Evolutionary conservation across 495 filamentous ascomycete species (phyloP).

Genomic region (Penicillium malachiteum): DNA sequence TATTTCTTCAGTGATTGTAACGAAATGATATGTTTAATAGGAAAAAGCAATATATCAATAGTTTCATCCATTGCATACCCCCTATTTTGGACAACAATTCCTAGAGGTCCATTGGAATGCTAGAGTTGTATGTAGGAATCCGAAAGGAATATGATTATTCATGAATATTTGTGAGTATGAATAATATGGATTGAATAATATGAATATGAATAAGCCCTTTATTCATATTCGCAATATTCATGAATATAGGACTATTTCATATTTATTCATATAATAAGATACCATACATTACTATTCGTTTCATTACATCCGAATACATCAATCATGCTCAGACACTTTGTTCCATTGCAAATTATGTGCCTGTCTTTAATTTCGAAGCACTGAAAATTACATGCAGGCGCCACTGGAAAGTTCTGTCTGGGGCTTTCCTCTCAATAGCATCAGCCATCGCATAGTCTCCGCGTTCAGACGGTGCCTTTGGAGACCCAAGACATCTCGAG

Average conservation of each 20-base stretch:
- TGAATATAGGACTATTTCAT: constrained; percentile 10
- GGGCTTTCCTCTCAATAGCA: constrained; percentile 11
- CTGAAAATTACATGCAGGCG: constrained; percentile 7
- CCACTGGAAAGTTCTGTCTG: background rate
- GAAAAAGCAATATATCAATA: no score
- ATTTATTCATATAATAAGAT: constrained; percentile 10
- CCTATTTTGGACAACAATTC: no score
- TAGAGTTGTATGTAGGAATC: no score
- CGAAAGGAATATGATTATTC: no score
- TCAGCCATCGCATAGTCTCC: constrained; percentile 18
- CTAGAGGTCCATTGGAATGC: no score
- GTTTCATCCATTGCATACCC: no score
- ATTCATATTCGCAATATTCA: constrained; percentile 12
- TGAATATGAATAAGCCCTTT: constrained; percentile 8
- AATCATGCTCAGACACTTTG: constrained; percentile 6
- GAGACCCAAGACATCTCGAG: constrained; percentile 16
- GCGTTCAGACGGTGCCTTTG: constrained; percentile 13
- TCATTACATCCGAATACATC: constrained; percentile 11
- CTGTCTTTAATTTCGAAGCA: background rate
- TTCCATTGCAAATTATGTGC: constrained; percentile 5
- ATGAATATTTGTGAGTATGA: background rate
- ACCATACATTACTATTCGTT: constrained; percentile 8
- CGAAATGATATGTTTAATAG: no score
- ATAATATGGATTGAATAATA: constrained; percentile 3
- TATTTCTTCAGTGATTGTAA: no score